Conservation (phyloP, 208 protist genomes). For the Herpetomonas samuelpessoai region DNA sequence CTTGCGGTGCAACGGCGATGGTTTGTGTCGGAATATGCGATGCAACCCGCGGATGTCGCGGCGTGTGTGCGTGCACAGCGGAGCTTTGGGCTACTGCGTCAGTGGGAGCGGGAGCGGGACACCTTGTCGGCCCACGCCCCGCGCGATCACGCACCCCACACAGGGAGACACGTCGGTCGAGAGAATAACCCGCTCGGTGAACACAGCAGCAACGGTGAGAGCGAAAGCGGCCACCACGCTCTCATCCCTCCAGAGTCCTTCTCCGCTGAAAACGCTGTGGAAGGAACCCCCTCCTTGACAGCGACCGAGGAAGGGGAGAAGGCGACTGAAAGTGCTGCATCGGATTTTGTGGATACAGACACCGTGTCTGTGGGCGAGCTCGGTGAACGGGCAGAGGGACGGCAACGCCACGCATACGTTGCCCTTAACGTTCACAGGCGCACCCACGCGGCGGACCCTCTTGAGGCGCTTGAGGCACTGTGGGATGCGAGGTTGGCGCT, state of each 20-base stretch:
- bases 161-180: too few species aligned
- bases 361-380: constrained; percentile 6
- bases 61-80: constrained; percentile 41
- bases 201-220: too few species aligned
- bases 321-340: too few species aligned
- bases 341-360: constrained; percentile 1
- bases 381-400: too few species aligned
- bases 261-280: too few species aligned
- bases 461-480: constrained; percentile 49
- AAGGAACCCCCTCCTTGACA: too few species aligned
- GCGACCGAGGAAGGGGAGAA: too few species aligned
- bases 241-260: too few species aligned
- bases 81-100: constrained; percentile 50
- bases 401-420: constrained; percentile 12
- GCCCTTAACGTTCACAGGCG: constrained; percentile 37
- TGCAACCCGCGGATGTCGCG: constrained; percentile 40
- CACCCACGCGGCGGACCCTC: constrained; percentile 32
- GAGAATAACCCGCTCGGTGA: too few species aligned
- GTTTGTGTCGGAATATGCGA: constrained; percentile 66
- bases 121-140: too few species aligned
- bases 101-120: neutral
- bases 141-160: too few species aligned
- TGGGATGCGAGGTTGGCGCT: constrained; percentile 17
- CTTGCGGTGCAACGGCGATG: constrained; percentile 52
- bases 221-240: too few species aligned